Base-by-base conservation (phyloP, 192 early-diverging fungal genomes). In the Backusella luteola region DNA sequence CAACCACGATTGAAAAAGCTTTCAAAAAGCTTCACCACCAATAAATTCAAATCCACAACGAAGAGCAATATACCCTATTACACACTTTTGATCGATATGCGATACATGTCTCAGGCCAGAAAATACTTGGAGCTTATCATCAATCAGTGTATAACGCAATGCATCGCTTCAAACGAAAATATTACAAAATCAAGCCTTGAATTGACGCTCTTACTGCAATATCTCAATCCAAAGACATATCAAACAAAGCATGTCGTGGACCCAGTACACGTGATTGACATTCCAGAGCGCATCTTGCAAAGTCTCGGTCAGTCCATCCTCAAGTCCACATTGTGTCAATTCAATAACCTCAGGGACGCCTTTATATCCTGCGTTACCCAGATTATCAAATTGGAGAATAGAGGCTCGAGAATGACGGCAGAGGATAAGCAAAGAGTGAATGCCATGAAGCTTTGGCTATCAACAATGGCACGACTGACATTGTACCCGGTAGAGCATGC, bases 381-480 rank as follows among this genome's bases (percentile, higher is more conserved):
- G 63, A 23, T 80, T 3, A 53, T 76, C 15, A 72, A 67, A 17
- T 7, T 81, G 8, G 76, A 77, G 42, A 46, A 73, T 21, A 56
- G 56, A 41, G 21, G 38, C 29, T 66, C 73, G 36, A 73, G 68
- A 21, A 15, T 67, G 6, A 14, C 46, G 2, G 5, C 46, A 17
- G 49, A 70, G 14, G 69, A 72, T 29, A 34, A 39, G 5, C 76
- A 76, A 53, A 69, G 19, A 12, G 67, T 70, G 3, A 53, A 81
- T 11, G 44, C 71, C 1, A 77, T 77, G 17, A 81, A 67, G 38
- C 71, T 81, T 32, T 81, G 80, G 80, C 34, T 81, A 23, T 59
- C 76, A 0, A 74, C 80, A 17, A 42, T 81, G 66, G 69, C 73
- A 34, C 41, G 80, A 34, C 23, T 76, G 2, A 34, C 42, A 3